Percentiles rank a stretch among this genome's conserved stretches.
phyloP scores from a whole-genome alignment of 805 yeast species.

The Helenozyma baotianmanensis region DNA sequence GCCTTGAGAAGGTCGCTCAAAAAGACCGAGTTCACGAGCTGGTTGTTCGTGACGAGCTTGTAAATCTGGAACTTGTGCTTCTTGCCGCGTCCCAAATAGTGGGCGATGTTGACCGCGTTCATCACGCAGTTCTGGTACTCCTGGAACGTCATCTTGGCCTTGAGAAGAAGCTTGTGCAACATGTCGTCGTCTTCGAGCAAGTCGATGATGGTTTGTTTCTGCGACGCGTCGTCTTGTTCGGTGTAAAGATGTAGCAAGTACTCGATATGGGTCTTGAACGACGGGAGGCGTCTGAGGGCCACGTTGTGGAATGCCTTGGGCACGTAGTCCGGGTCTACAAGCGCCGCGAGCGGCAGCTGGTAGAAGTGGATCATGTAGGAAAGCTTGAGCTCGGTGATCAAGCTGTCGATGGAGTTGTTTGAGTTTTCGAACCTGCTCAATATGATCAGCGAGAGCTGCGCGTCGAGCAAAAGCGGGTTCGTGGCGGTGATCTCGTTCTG shows the following conservation, averaged over 20 bases:
- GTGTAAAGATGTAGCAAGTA: constrained; percentile 7
- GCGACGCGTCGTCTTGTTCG: constrained; percentile 4
- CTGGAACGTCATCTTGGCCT: constrained; percentile 17
- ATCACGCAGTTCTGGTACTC: constrained; percentile 23
- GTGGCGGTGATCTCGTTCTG: constrained; percentile 19
- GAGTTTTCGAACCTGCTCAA: constrained; percentile 32
- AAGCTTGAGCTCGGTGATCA: constrained; percentile 34
- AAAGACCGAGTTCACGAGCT: constrained; percentile 23
- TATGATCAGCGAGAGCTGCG: constrained; percentile 24
- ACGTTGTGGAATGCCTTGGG: constrained; percentile 15
- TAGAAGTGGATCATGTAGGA: constrained; percentile 38
- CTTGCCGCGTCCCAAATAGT: constrained; percentile 13
- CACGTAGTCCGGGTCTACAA: constrained; percentile 14
- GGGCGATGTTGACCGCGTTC: constrained; percentile 22
- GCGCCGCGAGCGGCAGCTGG: constrained; percentile 30
- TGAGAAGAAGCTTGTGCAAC: constrained; percentile 12
- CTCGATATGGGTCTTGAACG: constrained; percentile 35
- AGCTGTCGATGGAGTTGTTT: constrained; percentile 38
- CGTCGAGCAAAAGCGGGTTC: constrained; percentile 20
- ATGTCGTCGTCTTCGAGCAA: constrained; percentile 15
- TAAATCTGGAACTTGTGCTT: constrained; percentile 30
- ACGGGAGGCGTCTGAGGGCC: constrained; percentile 29
- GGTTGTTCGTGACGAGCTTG: constrained; percentile 25
- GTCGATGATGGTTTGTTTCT: constrained; percentile 7
- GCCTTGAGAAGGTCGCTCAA: constrained; percentile 19